Conservation (phyloP, 768 basidiomycete genomes). For the Mrakia frigida region DNA sequence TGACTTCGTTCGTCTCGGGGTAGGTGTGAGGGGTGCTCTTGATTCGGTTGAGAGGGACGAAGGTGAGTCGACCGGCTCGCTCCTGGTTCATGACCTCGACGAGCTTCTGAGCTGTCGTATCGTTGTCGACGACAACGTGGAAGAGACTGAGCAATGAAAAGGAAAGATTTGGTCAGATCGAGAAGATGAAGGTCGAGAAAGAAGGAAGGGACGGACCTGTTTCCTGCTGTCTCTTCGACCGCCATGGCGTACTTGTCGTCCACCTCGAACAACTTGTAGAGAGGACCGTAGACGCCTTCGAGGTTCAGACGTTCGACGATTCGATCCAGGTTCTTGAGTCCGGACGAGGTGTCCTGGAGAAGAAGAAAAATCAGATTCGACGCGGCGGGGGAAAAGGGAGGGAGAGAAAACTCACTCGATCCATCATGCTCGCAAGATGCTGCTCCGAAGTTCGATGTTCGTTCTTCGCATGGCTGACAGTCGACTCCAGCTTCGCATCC, state of each 20-base stretch:
- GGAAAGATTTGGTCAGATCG: neutral
- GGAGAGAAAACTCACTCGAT: constrained; percentile 59
- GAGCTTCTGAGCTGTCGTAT: constrained; percentile 84
- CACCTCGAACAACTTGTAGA: constrained; percentile 90
- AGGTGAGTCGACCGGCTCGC: constrained; percentile 89
- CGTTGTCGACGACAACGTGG: constrained; percentile 96
- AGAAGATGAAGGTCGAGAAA: neutral
- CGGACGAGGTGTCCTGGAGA: constrained; percentile 80
- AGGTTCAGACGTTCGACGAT: constrained; percentile 71
- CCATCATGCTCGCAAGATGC: constrained; percentile 82
- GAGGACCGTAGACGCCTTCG: constrained; percentile 82
- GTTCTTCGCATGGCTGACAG: constrained; percentile 68
- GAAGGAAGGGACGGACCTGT: constrained; percentile 56
- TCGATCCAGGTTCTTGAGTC: constrained; percentile 75
- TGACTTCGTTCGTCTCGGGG: constrained; percentile 42
- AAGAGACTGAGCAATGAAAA: constrained; percentile 64
- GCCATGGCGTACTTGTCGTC: constrained; percentile 88
- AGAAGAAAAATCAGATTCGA: neutral
- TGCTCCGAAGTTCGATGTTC: constrained; percentile 78
- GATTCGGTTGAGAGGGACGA: constrained; percentile 95
- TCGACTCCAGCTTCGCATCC: constrained; percentile 77
- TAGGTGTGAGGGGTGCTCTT: constrained; percentile 67
- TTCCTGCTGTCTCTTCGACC: constrained; percentile 90
- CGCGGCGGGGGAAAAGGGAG: neutral
- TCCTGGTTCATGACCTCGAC: constrained; percentile 90